phyloP scores from a whole-genome alignment of 2,329 filamentous ascomycete species.

The Cladophialophora carrionii region DNA sequence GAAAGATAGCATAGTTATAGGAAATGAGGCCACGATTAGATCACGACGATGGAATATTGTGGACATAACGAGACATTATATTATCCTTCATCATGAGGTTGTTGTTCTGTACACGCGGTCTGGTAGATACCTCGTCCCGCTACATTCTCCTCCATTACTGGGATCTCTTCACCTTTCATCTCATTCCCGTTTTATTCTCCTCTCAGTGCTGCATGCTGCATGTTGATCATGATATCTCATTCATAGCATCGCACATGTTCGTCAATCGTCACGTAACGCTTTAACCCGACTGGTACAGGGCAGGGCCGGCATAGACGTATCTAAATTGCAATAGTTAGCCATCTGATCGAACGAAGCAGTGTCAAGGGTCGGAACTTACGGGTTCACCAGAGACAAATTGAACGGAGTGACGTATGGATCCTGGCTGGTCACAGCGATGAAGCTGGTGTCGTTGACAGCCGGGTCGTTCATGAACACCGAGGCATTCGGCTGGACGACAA shows the following conservation, averaged over 20 bases:
- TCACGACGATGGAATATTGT: not conserved
- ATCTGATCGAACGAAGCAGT: not conserved
- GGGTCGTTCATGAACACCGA: constrained; percentile 70
- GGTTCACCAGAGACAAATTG: constrained; percentile 73
- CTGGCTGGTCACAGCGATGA: constrained; percentile 72
- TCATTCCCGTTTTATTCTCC: not conserved
- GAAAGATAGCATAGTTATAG: not conserved
- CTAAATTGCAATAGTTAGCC: not conserved
- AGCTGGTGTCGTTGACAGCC: constrained; percentile 76
- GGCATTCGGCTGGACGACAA: constrained; percentile 72
- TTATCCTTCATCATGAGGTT: not conserved
- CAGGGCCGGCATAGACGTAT: constrained; percentile 69
- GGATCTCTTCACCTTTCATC: not conserved
- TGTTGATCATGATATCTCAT: not conserved
- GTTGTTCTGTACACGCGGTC: not conserved
- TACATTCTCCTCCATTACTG: not conserved
- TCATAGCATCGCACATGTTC: not conserved
- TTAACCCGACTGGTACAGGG: constrained; percentile 77
- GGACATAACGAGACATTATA: not conserved
- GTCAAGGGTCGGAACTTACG: constrained; percentile 46
- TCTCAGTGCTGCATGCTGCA: not conserved
- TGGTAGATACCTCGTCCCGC: not conserved
- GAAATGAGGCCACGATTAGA: not conserved
- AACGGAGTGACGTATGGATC: constrained; percentile 73
- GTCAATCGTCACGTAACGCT: not conserved